phyloP scores from a whole-genome alignment of 768 basidiomycete species.

The Phlebiopsis gigantea region DNA sequence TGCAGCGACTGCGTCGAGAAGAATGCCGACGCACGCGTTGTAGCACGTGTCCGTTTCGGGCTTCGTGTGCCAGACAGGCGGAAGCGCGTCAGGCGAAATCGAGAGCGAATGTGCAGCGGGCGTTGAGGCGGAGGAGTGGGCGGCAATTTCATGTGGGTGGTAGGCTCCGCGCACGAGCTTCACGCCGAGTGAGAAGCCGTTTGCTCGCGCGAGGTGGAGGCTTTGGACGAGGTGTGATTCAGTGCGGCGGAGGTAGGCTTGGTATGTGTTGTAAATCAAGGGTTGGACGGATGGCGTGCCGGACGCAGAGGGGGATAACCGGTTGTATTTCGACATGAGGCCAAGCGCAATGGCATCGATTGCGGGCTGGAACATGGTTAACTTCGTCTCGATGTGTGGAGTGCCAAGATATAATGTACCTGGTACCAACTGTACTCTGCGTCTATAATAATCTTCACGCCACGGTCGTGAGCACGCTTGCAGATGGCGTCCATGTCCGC shows the following conservation, averaged over 20 bases:
- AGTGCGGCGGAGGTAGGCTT: constrained; percentile 79
- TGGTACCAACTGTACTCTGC: constrained; percentile 70
- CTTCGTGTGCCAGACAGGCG: constrained; percentile 70
- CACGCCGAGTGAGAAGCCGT: constrained; percentile 75
- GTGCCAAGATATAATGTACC: constrained; percentile 22
- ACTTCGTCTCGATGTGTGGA: neutral
- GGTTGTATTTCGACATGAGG: constrained; percentile 77
- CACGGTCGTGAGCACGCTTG: constrained; percentile 49
- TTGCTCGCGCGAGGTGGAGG: constrained; percentile 56
- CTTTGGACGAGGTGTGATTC: constrained; percentile 62
- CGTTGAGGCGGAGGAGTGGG: constrained; percentile 27
- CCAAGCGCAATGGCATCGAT: constrained; percentile 75
- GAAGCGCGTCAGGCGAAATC: constrained; percentile 50
- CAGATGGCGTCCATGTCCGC: constrained; percentile 63
- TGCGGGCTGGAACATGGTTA: constrained; percentile 47
- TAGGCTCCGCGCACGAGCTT: constrained; percentile 95
- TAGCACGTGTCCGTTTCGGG: constrained; percentile 71
- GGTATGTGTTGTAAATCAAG: constrained; percentile 80
- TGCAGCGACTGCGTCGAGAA: constrained; percentile 51
- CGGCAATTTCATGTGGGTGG: constrained; percentile 67
- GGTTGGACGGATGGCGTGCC: constrained; percentile 42
- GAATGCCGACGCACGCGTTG: constrained; percentile 50
- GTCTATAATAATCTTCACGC: constrained; percentile 73
- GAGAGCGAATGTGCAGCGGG: constrained; percentile 30
- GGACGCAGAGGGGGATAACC: constrained; percentile 21